A percentile compares a stretch with the other conserved stretches of the same genome.
These are phyloP conservation scores for Sporisorium scitamineum DNA, from an alignment of 1,284 basidiomycete species.

Conservation along the genomic window DNA sequence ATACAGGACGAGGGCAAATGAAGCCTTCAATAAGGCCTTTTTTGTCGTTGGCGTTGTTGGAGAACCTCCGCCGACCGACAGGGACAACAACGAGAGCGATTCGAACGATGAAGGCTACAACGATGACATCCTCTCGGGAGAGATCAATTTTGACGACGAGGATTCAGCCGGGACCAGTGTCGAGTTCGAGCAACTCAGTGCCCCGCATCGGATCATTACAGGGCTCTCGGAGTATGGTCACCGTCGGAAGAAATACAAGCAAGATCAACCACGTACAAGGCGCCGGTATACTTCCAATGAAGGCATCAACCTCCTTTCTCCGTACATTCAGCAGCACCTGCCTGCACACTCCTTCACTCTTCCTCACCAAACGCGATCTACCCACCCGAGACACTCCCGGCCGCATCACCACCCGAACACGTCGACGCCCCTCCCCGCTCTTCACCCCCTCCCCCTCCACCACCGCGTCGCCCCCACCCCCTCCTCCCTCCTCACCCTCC, in stretches of 20 bases:
- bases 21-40: constrained; percentile 22
- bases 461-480: background rate
- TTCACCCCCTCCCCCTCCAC: background rate
- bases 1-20: constrained; percentile 3
- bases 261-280: background rate
- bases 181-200: background rate
- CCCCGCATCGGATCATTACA: background rate
- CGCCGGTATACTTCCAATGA: background rate
- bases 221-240: background rate
- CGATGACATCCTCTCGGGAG: background rate
- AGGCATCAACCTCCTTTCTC: constrained; percentile 4
- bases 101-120: background rate
- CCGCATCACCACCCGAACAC: background rate
- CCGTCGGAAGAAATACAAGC: background rate
- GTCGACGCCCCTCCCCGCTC: constrained; percentile 10
- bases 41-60: background rate
- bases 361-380: constrained; percentile 9
- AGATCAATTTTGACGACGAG: background rate
- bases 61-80: background rate
- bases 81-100: background rate
- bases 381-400: constrained; percentile 11
- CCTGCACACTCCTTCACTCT: background rate
- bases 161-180: background rate
- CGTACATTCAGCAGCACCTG: constrained; percentile 21
- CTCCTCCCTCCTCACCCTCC: background rate